A percentile compares a stretch with the other conserved stretches of the same genome.
These are phyloP conservation scores for Colletotrichum sp. DNA, from an alignment of 2,329 filamentous ascomycete genomes.

Conservation along the genomic window DNA sequence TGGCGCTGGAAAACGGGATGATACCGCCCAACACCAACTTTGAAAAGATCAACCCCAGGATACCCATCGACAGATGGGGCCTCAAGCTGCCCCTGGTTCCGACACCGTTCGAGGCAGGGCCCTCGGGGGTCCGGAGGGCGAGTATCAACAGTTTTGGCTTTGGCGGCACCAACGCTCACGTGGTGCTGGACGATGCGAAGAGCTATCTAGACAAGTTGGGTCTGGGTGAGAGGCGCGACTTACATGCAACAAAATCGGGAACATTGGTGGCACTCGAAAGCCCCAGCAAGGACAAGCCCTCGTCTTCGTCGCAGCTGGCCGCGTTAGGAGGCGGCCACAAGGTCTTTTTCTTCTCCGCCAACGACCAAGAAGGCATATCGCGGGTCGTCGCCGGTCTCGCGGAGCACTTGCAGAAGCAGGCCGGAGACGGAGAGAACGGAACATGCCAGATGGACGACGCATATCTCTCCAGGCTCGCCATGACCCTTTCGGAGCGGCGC, in stretches of 20 bases:
- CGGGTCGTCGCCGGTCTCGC: background rate
- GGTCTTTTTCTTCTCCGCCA: background rate
- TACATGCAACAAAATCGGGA: background rate
- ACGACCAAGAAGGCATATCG: background rate
- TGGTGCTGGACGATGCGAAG: constrained; percentile 21
- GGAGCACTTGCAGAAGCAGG: background rate
- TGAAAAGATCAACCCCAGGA: background rate
- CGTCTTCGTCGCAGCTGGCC: background rate
- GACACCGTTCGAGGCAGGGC: constrained; percentile 21
- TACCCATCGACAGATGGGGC: background rate
- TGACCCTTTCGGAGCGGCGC: background rate
- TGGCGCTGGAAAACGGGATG: background rate
- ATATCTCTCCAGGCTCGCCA: background rate
- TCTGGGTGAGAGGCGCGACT: background rate
- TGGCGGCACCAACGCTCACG: constrained; percentile 31
- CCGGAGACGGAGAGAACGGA: background rate
- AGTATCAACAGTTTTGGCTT: constrained; percentile 33
- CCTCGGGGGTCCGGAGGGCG: constrained; percentile 14
- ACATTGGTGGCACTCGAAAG: background rate
- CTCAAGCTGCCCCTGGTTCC: constrained; percentile 3
- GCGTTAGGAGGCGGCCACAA: background rate
- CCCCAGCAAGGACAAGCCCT: background rate
- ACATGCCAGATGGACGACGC: background rate
- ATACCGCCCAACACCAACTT: background rate
- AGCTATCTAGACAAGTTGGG: background rate